Percentiles rank a stretch among this genome's conserved stretches.
These are phyloP conservation scores for Lyophyllum shimeji DNA, from an alignment of 768 basidiomycete species.

Conservation along the genomic window DNA sequence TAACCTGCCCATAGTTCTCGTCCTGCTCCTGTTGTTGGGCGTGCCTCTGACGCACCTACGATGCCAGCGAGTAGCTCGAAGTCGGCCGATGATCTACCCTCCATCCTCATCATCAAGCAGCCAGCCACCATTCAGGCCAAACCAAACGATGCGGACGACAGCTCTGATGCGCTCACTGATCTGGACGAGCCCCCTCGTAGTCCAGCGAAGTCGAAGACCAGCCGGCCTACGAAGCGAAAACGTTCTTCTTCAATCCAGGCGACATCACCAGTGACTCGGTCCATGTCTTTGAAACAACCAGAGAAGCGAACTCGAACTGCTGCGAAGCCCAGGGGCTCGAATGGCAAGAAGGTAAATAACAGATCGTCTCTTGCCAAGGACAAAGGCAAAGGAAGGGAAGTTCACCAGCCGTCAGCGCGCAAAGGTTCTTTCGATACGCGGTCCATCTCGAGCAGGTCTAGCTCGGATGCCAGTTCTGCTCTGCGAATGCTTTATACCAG, in stretches of 20 bases:
- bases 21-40: slow-evolving; percentile 8
- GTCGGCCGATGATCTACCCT: slow-evolving; percentile 24
- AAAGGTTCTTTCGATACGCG: slow-evolving; percentile 14
- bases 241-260: slow-evolving; percentile 14
- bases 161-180: background rate
- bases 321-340: slow-evolving; percentile 14
- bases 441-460: slow-evolving; percentile 29
- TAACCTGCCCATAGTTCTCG: slow-evolving; percentile 7
- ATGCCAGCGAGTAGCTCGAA: background rate
- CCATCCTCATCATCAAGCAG: slow-evolving; percentile 28
- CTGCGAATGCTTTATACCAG: slow-evolving; percentile 30
- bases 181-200: slow-evolving; percentile 2
- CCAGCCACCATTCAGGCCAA: background rate
- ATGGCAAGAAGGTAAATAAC: slow-evolving; percentile 2
- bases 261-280: background rate
- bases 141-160: background rate
- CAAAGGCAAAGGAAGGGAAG: slow-evolving; percentile 36
- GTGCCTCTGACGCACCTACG: background rate
- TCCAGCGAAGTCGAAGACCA: slow-evolving; percentile 7
- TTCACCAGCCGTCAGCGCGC: slow-evolving; percentile 12
- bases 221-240: slow-evolving; percentile 20
- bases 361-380: slow-evolving; percentile 21
- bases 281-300: slow-evolving; percentile 8
- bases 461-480: slow-evolving; percentile 38
- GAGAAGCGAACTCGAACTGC: slow-evolving; percentile 9